A percentile compares a stretch with the other conserved stretches of the same genome.
phyloP scores from a whole-genome alignment of 768 basidiomycete genomes.

The Dioszegia aurantiaca region DNA sequence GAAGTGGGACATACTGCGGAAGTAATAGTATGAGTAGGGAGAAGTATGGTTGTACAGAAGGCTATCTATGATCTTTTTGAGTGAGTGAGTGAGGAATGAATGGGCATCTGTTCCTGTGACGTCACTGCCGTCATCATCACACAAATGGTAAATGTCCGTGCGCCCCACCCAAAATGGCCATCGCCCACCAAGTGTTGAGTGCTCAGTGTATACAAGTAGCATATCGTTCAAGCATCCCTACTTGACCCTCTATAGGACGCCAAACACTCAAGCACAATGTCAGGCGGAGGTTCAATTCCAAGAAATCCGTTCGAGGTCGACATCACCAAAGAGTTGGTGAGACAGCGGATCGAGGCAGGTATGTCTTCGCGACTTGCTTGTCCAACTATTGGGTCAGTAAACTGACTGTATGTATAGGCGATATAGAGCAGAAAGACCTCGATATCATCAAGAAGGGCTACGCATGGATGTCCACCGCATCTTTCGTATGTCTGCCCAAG shows the following conservation, averaged over 20 bases:
- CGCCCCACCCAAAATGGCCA: background rate
- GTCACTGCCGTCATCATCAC: slow-evolving; percentile 4
- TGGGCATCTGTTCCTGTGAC: background rate
- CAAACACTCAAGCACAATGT: too few relatives aligned
- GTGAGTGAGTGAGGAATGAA: background rate
- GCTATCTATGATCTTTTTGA: background rate
- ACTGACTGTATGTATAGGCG: slow-evolving; percentile 18
- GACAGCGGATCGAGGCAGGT: slow-evolving; percentile 25
- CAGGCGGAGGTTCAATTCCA: slow-evolving; percentile 12
- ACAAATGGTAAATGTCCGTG: background rate
- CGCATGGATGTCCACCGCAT: slow-evolving; percentile 25
- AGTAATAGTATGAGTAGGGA: too few relatives aligned
- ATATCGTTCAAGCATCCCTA: too few relatives aligned
- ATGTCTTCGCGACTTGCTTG: background rate
- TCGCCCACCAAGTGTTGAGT: background rate
- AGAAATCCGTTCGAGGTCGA: slow-evolving; percentile 23
- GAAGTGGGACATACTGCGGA: background rate
- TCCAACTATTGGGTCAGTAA: too few relatives aligned
- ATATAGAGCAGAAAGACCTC: slow-evolving; percentile 35
- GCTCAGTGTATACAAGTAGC: too few relatives aligned
- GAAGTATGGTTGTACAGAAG: too few relatives aligned
- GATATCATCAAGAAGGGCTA: slow-evolving; percentile 39
- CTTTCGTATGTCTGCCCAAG: slow-evolving; percentile 9
- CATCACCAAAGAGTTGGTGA: slow-evolving; percentile 21
- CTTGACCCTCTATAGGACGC: too few relatives aligned